Conservation (phyloP, 2,329 filamentous ascomycete genomes). For the Pseudocercospora crystallina region DNA sequence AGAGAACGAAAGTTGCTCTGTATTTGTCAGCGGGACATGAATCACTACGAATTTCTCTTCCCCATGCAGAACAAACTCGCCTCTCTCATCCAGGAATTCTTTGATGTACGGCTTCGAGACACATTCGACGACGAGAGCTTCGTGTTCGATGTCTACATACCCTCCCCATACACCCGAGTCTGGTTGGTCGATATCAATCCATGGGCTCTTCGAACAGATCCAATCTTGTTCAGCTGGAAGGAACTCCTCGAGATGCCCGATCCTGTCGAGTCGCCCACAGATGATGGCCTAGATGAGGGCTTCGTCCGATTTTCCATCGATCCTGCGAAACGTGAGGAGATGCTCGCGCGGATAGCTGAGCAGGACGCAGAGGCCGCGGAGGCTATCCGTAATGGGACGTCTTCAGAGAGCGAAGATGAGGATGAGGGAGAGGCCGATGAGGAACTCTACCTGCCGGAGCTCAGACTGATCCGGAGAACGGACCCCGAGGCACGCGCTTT, state of each 20-base stretch:
- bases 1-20: conserved; percentile 76
- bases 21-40: conserved; percentile 85
- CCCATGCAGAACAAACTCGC: conserved; percentile 65
- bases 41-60: conserved; percentile 82
- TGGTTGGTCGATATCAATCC: conserved; percentile 94
- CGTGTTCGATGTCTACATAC: conserved; percentile 89
- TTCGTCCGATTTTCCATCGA: conserved; percentile 28
- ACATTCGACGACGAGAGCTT: conserved; percentile 84
- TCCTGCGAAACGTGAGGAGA: conserved; percentile 13
- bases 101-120: conserved; percentile 68
- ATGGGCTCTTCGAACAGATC: conserved; percentile 87
- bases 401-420: conserved; percentile 41
- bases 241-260: conserved; percentile 76
- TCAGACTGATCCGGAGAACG: conserved; percentile 77
- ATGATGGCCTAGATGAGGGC: conserved; percentile 16
- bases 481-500: conserved; percentile 90
- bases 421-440: conserved; percentile 57
- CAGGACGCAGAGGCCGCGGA: conserved; percentile 8
- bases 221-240: conserved; percentile 83
- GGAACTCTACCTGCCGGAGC: conserved; percentile 65
- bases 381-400: conserved; percentile 23
- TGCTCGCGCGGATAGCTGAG: conserved; percentile 6
- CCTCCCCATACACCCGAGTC: conserved; percentile 69
- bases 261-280: conserved; percentile 37
- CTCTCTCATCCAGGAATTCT: conserved; percentile 72